Conservation (phyloP, 176 grass and related monocot genomes). For the Tuctoria greenei region DNA sequence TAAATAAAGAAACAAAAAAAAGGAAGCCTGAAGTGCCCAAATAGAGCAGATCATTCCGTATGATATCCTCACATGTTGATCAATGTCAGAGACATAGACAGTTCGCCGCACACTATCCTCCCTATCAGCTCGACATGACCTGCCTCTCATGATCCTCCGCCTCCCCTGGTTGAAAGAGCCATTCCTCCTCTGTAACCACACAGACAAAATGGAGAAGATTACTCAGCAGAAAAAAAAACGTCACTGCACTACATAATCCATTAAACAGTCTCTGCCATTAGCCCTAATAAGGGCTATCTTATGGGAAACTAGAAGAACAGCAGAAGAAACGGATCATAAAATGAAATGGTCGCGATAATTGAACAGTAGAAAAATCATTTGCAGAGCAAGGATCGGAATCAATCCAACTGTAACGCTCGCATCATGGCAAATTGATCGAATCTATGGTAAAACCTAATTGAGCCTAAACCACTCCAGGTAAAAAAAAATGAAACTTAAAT, state of each 20-base stretch:
- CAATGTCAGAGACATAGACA: constrained; percentile 89
- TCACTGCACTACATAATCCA: constrained; percentile 2
- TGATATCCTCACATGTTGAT: constrained; percentile 75
- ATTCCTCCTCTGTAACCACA: constrained; percentile 56
- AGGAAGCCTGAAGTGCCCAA: neutral
- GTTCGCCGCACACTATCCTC: constrained; percentile 84
- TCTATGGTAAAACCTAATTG: neutral
- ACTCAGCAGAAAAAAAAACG: neutral
- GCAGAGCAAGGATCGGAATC: neutral
- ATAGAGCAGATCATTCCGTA: constrained; percentile 30
- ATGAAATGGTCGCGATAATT: neutral
- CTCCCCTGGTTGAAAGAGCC: constrained; percentile 56
- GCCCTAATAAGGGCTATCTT: constrained; percentile 9
- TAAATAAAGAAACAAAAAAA: constrained; percentile 4
- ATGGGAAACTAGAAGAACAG: neutral
- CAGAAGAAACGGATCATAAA: neutral
- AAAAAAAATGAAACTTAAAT: neutral
- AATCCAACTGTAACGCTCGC: neutral
- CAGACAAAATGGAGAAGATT: constrained; percentile 26
- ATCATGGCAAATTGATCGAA: neutral
- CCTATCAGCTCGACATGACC: constrained; percentile 59
- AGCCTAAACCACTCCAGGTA: constrained; percentile 32
- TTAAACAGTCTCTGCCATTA: neutral
- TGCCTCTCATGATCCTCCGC: constrained; percentile 56
- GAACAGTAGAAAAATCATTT: neutral